Conservation (phyloP, 345 rosid species). For the rapeseed (Brassica napus) region DNA sequence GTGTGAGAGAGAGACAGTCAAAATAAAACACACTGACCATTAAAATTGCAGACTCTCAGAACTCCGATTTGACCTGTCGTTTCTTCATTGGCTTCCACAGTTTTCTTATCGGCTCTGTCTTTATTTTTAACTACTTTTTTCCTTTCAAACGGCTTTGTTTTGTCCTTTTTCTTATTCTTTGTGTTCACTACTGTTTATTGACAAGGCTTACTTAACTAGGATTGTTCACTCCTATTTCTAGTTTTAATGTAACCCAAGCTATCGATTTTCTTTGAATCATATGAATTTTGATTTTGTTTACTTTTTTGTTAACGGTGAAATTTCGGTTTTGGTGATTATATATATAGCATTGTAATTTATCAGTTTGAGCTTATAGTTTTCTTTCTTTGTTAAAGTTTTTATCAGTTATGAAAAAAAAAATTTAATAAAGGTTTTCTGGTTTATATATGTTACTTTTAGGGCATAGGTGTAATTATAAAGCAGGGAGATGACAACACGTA, state of each 20-base stretch:
- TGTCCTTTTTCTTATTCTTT: constrained; percentile 5
- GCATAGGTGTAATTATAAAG: background rate
- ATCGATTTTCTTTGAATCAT: background rate
- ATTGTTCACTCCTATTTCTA: constrained; percentile 1
- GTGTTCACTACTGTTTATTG: constrained; percentile 26
- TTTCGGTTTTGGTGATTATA: background rate
- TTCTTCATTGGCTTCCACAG: constrained; percentile 32
- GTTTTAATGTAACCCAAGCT: background rate
- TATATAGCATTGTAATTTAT: background rate
- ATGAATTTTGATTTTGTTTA: background rate
- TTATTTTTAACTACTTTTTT: background rate
- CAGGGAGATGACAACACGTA: background rate
- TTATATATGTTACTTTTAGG: background rate
- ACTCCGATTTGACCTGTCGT: constrained; percentile 40
- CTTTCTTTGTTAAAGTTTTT: background rate
- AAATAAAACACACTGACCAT: constrained; percentile 35
- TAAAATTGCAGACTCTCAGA: constrained; percentile 33
- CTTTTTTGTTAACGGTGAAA: background rate
- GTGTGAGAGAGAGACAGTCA: constrained; percentile 24
- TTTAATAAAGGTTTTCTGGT: background rate
- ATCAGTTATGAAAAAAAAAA: background rate
- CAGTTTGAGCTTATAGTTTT: background rate
- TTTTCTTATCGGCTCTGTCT: constrained; percentile 15
- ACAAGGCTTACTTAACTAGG: constrained; percentile 27
- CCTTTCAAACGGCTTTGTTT: constrained; percentile 2